These are phyloP conservation scores for Wickerhamiella kazuoi DNA, from an alignment of 805 yeast species.

Conservation along the genomic window DNA sequence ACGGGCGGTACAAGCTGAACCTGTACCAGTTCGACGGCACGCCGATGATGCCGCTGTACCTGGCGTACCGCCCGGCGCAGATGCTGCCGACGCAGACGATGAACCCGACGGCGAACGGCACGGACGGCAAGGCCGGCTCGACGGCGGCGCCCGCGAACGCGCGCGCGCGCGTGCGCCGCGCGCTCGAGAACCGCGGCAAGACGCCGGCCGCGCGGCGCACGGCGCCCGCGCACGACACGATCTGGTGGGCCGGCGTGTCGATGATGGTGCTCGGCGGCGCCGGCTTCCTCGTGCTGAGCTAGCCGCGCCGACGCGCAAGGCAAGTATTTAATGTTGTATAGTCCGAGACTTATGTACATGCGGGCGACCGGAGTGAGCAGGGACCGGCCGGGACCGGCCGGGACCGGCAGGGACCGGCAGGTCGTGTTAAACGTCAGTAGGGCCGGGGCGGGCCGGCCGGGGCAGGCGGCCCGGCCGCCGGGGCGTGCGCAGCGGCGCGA, in stretches of 20 bases:
- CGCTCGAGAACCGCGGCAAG: slow-evolving; percentile 61
- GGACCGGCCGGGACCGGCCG: too few relatives aligned
- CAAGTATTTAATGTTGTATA: background rate
- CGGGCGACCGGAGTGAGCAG: too few relatives aligned
- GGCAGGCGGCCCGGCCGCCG: too few relatives aligned
- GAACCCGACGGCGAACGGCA: slow-evolving; percentile 52
- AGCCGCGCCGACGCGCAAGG: background rate
- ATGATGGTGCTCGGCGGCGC: slow-evolving; percentile 23
- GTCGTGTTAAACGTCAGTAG: too few relatives aligned
- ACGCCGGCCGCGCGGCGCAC: slow-evolving; percentile 38
- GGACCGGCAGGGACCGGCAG: too few relatives aligned
- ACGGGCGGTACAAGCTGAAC: slow-evolving; percentile 64
- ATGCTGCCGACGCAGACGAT: slow-evolving; percentile 88
- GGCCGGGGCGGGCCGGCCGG: too few relatives aligned
- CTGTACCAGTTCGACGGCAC: slow-evolving; percentile 58
- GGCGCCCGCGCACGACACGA: slow-evolving; percentile 11
- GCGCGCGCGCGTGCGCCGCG: slow-evolving; percentile 38
- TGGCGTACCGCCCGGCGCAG: slow-evolving; percentile 85
- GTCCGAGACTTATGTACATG: background rate
- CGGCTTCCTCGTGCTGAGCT: slow-evolving; percentile 16
- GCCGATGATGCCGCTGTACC: slow-evolving; percentile 68
- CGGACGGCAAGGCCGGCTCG: slow-evolving; percentile 5
- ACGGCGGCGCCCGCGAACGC: slow-evolving; percentile 6
- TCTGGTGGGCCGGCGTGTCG: slow-evolving; percentile 26
- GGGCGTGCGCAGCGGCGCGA: too few relatives aligned